Percentiles rank a stretch among this genome's conserved stretches.
These are phyloP conservation scores for Dryas alaskensis DNA, from an alignment of 306 rosid genomes.

Conservation along the genomic window DNA sequence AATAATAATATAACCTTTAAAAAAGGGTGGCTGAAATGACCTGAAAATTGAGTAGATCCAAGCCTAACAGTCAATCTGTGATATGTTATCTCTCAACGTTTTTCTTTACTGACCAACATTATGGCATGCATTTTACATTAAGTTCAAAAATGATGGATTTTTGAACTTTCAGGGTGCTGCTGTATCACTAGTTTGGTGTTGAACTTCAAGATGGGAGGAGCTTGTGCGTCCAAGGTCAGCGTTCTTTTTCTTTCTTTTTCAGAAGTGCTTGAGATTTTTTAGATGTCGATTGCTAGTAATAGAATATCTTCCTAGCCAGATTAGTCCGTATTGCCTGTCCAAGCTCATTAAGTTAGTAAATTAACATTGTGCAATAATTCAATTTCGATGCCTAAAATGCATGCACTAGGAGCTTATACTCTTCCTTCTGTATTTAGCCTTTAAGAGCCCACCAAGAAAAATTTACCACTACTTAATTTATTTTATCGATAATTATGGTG, in stretches of 20 bases:
- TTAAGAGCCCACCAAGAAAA: not conserved
- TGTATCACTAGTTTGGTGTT: constrained; percentile 15
- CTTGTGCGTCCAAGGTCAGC: constrained; percentile 64
- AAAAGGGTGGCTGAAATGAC: not conserved
- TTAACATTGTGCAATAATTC: not conserved
- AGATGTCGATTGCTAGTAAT: not conserved
- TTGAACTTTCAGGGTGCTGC: constrained; percentile 35
- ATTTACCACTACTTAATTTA: constrained; percentile 3
- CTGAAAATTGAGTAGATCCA: constrained; percentile 1
- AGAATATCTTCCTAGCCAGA: not conserved
- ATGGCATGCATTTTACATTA: not conserved
- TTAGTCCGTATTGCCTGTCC: not conserved
- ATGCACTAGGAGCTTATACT: not conserved
- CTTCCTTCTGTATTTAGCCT: not conserved
- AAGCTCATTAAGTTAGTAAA: not conserved
- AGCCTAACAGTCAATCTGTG: not conserved
- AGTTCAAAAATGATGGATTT: constrained; percentile 16
- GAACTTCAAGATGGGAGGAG: constrained; percentile 75
- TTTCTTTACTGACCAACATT: constrained; percentile 13
- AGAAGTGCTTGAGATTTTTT: not conserved
- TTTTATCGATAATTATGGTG: constrained; percentile 10
- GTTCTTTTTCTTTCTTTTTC: constrained; percentile 2
- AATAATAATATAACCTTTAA: not conserved
- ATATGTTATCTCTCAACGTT: constrained; percentile 11
- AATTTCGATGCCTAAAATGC: not conserved